Base-by-base conservation (phyloP, 2,329 filamentous ascomycete genomes). In the Colletotrichum ledebouriae region DNA sequence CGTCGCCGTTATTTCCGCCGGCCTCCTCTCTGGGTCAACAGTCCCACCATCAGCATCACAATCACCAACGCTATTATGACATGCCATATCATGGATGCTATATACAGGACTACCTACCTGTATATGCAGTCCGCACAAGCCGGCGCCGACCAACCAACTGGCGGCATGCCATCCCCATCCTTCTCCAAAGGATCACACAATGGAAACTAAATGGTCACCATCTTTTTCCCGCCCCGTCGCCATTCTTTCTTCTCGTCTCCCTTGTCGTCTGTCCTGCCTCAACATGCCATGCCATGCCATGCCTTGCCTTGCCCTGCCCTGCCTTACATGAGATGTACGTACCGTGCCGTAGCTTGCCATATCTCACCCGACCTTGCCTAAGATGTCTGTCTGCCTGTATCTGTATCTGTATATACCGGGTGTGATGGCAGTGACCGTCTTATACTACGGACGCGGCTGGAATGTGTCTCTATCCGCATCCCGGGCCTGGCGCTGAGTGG, bases 241-340 rank as follows among this genome's bases (percentile, higher is more conserved):
- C 46, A n/a, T 63, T 58, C 42, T 57, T 42, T 46, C 33, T 56
- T 25, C 41, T 52, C 29, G 22, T 41, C 11, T 46, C 17, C 44
- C 22, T 29, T 22, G 29, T 10, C 42, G 7, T 44, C 13, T 42
- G 13, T 25, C 37, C n/a, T 25, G 20, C 20, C 29, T n/a, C 34
- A 22, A 39, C n/a, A 20, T 59, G 46, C 42, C 50, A 13, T n/a
- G n/a, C 39, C 13, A 22, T 42, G 39, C 58, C 33, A 7, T 61
- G 47, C 29, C 50, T 39, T 59, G 44, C 60, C 46, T 64, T 59
- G 22, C 58, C 33, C 6, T 61, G 47, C 33, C 50, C 37, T 64
- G 46, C 60, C 46, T 68, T 59, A 59, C 60, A 59, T 64, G 47
- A 53, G 13, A 20, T 56, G 39, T 58, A 68, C 55, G 65, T 64